Conservation (phyloP, 2,329 filamentous ascomycete species). For the Pseudopyrenochaeta lycopersici region DNA sequence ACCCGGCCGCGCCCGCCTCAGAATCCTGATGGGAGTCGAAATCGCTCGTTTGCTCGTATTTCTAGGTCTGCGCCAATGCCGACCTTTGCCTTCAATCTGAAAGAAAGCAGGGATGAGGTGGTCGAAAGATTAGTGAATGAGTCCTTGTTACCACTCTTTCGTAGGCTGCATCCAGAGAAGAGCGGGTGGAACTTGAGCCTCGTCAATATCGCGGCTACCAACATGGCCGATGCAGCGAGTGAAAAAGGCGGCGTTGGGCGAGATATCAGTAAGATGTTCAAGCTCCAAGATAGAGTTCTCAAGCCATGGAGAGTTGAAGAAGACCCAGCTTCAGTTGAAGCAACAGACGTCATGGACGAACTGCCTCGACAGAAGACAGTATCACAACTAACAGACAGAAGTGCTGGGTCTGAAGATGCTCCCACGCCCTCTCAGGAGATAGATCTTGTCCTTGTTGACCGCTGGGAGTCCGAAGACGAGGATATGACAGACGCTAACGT, state of each 20-base stretch:
- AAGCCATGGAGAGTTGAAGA: slow-evolving; percentile 71
- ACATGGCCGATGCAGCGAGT: slow-evolving; percentile 70
- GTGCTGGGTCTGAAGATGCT: slow-evolving; percentile 44
- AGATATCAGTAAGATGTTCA: slow-evolving; percentile 87
- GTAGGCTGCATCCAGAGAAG: slow-evolving; percentile 74
- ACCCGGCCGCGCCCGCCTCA: slow-evolving; percentile 70
- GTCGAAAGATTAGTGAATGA: slow-evolving; percentile 76
- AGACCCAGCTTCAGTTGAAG: slow-evolving; percentile 40
- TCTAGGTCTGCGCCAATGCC: slow-evolving; percentile 81
- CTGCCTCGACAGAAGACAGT: not conserved
- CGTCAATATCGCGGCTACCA: slow-evolving; percentile 86
- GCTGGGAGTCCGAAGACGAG: slow-evolving; percentile 44
- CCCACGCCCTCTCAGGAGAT: slow-evolving; percentile 35
- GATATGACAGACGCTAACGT: slow-evolving; percentile 39
- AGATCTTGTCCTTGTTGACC: slow-evolving; percentile 21
- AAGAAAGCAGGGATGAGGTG: slow-evolving; percentile 65
- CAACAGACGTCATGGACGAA: not conserved
- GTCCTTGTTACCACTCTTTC: slow-evolving; percentile 74
- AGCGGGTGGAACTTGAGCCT: slow-evolving; percentile 81
- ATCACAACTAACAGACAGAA: slow-evolving; percentile 1
- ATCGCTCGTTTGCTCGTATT: slow-evolving; percentile 71
- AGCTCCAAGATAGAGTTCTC: slow-evolving; percentile 73
- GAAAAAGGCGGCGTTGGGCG: slow-evolving; percentile 64
- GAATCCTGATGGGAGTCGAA: slow-evolving; percentile 63
- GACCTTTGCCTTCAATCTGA: slow-evolving; percentile 73